Evolutionary conservation across 1,139 yeast genomes (phyloP), one percentile per base, ranked within the genome.

Genomic region (Trichomonascaceae sp.): DNA sequence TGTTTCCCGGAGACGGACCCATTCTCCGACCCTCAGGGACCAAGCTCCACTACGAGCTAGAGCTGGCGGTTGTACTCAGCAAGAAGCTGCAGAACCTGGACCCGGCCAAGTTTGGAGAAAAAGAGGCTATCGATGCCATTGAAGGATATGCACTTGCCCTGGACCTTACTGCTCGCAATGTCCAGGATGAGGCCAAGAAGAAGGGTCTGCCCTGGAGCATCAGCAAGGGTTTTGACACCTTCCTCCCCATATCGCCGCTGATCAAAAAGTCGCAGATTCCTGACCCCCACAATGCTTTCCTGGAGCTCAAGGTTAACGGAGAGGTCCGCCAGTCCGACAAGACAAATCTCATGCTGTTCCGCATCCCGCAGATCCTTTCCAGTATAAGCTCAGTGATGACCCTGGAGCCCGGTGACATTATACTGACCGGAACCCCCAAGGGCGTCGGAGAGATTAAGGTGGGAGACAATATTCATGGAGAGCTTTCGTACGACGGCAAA

Each of bases 181-280:
- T 89, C 23, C 99, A 89, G 59, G 87, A 80, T 50, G 95, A 78
- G 51, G 96, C 96, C 33, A 92, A 89, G 59, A 71, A 69, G 61
- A 84, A 84, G 56, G 97, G 98, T 1, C 67, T 89, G 37, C 98
- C 98, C 11, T 89, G 99, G 99, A 62, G 92, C 4, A 82, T 87
- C 46, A 94, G 92, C 27, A 92, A 89, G 56, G 98, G 98, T 0
- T 89, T 85, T 54, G 98, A 89, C 53, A 89, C 98, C 0, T 89
- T 89, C 56, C 65, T 82, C 52, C 98, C 98, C 1, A 59, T 89
- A 16, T 76, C 93, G 5, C 58, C 64, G 17, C 72, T 74, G 45
- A 76, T 89, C 38, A 70, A 87, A 9, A 79, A 79, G 51, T 57
- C 56, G 2, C 56, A 65, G 42, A 73, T 85, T 39, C 69, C 77